phyloP scores from a whole-genome alignment of 169 alveolate species.

The Theileria annulata region DNA sequence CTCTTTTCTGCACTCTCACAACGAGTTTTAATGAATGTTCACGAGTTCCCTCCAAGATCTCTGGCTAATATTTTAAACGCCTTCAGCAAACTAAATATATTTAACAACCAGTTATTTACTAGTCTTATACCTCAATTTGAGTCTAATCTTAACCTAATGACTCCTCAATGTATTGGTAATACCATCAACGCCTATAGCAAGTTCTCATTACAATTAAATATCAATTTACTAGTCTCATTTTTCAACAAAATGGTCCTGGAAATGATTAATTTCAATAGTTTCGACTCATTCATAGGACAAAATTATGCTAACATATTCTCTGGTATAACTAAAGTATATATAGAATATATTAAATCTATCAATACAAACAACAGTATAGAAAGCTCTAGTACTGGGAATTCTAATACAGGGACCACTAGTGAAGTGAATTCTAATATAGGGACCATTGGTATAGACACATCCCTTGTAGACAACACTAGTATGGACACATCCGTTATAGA shows the following conservation, averaged over 20 bases:
- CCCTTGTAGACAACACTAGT: neutral
- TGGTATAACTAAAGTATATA: conserved; percentile 58
- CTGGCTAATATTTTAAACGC: conserved; percentile 48
- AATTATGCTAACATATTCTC: conserved; percentile 57
- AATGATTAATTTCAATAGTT: neutral
- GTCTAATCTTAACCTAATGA: conserved; percentile 23
- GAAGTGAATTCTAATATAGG: neutral
- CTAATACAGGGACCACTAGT: neutral
- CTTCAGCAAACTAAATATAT: conserved; percentile 25
- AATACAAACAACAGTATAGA: neutral
- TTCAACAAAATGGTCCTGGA: conserved; percentile 15
- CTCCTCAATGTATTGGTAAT: conserved; percentile 69
- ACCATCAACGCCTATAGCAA: conserved; percentile 48
- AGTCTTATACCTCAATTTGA: conserved; percentile 13
- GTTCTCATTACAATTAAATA: conserved; percentile 15
- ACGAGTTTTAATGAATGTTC: neutral
- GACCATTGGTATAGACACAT: neutral
- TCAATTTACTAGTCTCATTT: neutral
- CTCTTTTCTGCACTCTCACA: conserved; percentile 24
- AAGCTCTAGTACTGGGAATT: neutral
- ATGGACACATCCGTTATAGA: neutral
- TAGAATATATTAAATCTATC: neutral
- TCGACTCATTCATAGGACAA: conserved; percentile 41
- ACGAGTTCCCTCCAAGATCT: conserved; percentile 37
- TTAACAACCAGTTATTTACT: conserved; percentile 17